A percentile compares a stretch with the other conserved stretches of the same genome.
These are phyloP conservation scores for Clonostachys chloroleuca DNA, from an alignment of 2,329 filamentous ascomycete genomes.

Conservation along the genomic window DNA sequence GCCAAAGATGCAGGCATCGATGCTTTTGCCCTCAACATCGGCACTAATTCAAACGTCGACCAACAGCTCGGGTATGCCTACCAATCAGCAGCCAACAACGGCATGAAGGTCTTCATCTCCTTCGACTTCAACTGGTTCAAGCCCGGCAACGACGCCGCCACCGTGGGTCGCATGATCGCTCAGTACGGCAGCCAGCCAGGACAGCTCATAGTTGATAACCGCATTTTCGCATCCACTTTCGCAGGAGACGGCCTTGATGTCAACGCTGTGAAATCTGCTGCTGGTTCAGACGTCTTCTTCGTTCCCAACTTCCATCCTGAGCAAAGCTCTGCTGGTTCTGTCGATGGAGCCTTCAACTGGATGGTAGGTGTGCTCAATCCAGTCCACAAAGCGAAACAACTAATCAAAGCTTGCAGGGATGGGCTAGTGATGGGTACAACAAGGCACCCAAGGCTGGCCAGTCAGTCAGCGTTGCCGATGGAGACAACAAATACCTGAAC, in stretches of 20 bases:
- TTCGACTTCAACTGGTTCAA: conserved; percentile 51
- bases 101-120: conserved; percentile 51
- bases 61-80: conserved; percentile 43
- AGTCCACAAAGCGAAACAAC: too few relatives aligned
- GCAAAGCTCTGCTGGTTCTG: conserved; percentile 20
- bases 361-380: conserved; percentile 10
- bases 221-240: conserved; percentile 50
- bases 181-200: conserved; percentile 35
- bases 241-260: conserved; percentile 40
- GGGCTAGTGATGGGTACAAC: conserved; percentile 39
- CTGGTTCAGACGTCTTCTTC: conserved; percentile 38
- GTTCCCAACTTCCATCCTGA: conserved; percentile 44
- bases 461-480: conserved; percentile 33
- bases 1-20: conserved; percentile 39
- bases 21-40: conserved; percentile 46
- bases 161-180: conserved; percentile 37
- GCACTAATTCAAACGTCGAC: conserved; percentile 34
- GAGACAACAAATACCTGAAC: conserved; percentile 24
- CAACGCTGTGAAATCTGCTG: conserved; percentile 28
- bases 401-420: conserved; percentile 14
- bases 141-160: conserved; percentile 19
- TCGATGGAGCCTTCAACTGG: conserved; percentile 45
- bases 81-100: conserved; percentile 36
- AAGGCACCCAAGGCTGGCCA: conserved; percentile 35
- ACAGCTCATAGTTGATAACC: conserved; percentile 42